Conservation (phyloP, 352 stramenopile genomes). For the Phytophthora syringae region DNA sequence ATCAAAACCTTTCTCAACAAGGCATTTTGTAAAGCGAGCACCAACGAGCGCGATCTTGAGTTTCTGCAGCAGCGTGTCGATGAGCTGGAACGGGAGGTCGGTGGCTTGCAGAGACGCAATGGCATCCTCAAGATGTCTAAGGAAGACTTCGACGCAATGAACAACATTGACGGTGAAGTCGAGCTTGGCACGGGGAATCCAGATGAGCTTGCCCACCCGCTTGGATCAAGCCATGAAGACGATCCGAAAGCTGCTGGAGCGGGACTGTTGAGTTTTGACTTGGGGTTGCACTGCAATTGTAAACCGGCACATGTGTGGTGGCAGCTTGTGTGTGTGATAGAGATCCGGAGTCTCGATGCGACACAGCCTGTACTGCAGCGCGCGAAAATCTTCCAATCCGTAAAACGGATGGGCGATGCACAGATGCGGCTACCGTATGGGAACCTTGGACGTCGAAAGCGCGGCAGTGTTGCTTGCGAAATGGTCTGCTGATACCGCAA, state of each 20-base stretch:
- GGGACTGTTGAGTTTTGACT: too few relatives aligned
- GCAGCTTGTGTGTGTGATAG: constrained; percentile 1
- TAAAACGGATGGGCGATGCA: constrained; percentile 27
- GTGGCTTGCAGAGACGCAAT: constrained; percentile 17
- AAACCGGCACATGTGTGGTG: background rate
- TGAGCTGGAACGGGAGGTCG: constrained; percentile 28
- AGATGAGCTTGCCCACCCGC: background rate
- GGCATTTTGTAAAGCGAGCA: too few relatives aligned
- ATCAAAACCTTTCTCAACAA: too few relatives aligned
- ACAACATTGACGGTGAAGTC: too few relatives aligned
- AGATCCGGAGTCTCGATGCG: constrained; percentile 20
- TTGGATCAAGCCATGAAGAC: background rate
- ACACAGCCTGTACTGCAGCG: constrained; percentile 19
- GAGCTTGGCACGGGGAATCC: background rate
- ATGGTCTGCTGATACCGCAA: too few relatives aligned
- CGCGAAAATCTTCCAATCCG: constrained; percentile 31
- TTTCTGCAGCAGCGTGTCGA: constrained; percentile 28
- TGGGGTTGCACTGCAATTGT: constrained; percentile 9
- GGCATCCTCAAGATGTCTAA: constrained; percentile 4
- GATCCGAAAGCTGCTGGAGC: constrained; percentile 17
- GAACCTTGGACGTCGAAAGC: background rate
- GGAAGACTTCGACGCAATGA: too few relatives aligned
- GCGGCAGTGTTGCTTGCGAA: too few relatives aligned
- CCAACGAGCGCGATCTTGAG: background rate
- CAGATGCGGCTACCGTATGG: constrained; percentile 17